These are phyloP conservation scores for Hypoxylon sp. DNA, from an alignment of 2,329 filamentous ascomycete genomes.

Conservation along the genomic window DNA sequence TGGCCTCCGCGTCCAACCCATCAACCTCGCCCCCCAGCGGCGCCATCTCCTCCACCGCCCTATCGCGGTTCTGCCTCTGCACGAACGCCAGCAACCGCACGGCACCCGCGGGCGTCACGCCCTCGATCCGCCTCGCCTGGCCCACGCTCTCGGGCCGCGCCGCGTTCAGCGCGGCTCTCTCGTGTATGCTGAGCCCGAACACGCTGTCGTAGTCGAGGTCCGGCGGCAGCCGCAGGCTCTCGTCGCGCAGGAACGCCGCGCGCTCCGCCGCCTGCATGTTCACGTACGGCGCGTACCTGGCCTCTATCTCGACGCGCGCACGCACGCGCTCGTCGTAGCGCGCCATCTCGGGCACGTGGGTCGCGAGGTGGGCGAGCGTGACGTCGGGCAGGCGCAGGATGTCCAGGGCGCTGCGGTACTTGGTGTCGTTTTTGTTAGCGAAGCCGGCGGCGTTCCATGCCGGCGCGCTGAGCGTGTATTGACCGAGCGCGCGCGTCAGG, in stretches of 20 bases:
- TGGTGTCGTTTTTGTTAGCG: conserved; percentile 74
- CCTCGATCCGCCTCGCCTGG: conserved; percentile 90
- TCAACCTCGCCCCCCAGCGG: conserved; percentile 57
- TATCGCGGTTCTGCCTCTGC: conserved; percentile 49
- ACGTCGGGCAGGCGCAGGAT: conserved; percentile 78
- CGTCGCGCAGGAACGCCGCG: conserved; percentile 80
- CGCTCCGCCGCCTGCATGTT: conserved; percentile 77
- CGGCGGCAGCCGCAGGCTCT: conserved; percentile 77
- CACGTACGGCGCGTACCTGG: conserved; percentile 89
- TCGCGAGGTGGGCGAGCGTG: conserved; percentile 69
- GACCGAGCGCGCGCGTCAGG: conserved; percentile 73
- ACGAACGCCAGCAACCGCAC: conserved; percentile 75
- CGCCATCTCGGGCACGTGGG: conserved; percentile 69
- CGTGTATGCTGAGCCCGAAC: conserved; percentile 82
- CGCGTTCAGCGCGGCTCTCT: conserved; percentile 77
- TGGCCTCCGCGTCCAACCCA: conserved; percentile 58
- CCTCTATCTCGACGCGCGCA: conserved; percentile 83
- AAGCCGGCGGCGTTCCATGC: conserved; percentile 81
- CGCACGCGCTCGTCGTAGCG: conserved; percentile 72
- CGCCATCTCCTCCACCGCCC: conserved; percentile 45
- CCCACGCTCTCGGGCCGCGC: conserved; percentile 87
- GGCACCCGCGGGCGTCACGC: conserved; percentile 74
- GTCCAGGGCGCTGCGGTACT: conserved; percentile 80
- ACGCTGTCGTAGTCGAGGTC: conserved; percentile 84
- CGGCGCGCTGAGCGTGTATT: conserved; percentile 70